These are phyloP conservation scores for Arthroderma uncinatum DNA, from an alignment of 2,329 filamentous ascomycete genomes.

Conservation along the genomic window DNA sequence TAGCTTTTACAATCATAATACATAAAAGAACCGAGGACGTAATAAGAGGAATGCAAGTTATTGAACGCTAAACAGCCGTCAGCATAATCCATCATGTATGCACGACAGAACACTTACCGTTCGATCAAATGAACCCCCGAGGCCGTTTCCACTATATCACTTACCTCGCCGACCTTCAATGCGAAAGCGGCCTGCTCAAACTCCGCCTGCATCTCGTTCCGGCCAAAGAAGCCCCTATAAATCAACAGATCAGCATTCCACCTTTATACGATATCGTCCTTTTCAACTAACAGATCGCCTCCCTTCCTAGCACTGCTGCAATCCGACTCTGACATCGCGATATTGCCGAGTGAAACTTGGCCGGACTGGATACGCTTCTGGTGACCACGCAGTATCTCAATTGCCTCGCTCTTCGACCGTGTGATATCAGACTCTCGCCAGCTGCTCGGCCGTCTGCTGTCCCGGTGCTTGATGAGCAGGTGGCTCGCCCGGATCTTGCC, in stretches of 20 bases:
- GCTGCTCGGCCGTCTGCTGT: conserved; percentile 78
- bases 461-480: conserved; percentile 83
- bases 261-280: neutral
- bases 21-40: neutral
- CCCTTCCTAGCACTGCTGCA: conserved; percentile 91
- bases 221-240: conserved; percentile 72
- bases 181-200: conserved; percentile 94
- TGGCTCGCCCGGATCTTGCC: conserved; percentile 92
- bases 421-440: conserved; percentile 89
- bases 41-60: neutral
- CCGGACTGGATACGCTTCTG: conserved; percentile 65
- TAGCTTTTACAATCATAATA: conserved; percentile 3
- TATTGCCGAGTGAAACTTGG: conserved; percentile 59
- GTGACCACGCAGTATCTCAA: conserved; percentile 62
- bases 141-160: conserved; percentile 76
- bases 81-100: neutral
- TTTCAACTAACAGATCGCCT: conserved; percentile 60
- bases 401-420: conserved; percentile 75
- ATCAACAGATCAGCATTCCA: conserved; percentile 10
- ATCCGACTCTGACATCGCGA: conserved; percentile 82
- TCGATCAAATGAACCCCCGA: conserved; percentile 94
- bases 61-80: neutral
- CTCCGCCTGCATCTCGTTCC: conserved; percentile 95
- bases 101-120: conserved; percentile 47
- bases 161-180: conserved; percentile 78